Conservation (phyloP, 2,329 filamentous ascomycete genomes). For the Remersonia thermophila region DNA sequence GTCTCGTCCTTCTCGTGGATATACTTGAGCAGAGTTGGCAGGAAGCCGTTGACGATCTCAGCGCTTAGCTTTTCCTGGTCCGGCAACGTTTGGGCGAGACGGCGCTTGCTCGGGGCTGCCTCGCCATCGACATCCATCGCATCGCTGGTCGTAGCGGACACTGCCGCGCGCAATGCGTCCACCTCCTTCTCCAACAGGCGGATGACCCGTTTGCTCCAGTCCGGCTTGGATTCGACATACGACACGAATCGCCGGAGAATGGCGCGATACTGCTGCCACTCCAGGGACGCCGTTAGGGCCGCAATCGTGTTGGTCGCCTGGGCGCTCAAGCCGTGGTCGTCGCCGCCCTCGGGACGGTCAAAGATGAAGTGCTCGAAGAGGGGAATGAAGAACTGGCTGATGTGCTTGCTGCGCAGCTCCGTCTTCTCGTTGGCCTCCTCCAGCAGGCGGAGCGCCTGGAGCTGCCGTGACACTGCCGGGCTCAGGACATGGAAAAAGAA, state of each 20-base stretch:
- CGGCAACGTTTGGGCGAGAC: constrained; percentile 55
- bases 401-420: constrained; percentile 61
- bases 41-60: constrained; percentile 62
- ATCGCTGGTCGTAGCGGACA: constrained; percentile 24
- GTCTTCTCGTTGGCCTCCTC: constrained; percentile 52
- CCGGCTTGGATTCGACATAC: constrained; percentile 68
- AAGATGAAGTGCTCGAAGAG: constrained; percentile 92
- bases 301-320: constrained; percentile 77
- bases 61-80: constrained; percentile 52
- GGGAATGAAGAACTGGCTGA: constrained; percentile 79
- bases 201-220: constrained; percentile 76
- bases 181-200: constrained; percentile 70
- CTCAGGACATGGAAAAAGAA: constrained; percentile 92
- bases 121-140: constrained; percentile 31
- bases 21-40: constrained; percentile 71
- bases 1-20: constrained; percentile 91
- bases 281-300: constrained; percentile 59
- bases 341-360: constrained; percentile 56
- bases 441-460: constrained; percentile 70
- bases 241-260: constrained; percentile 73
- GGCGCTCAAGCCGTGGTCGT: constrained; percentile 76
- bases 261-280: constrained; percentile 83
- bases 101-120: constrained; percentile 19
- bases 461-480: constrained; percentile 74
- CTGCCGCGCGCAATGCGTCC: constrained; percentile 56